Evolutionary conservation across 306 rosid genomes (phyloP), one percentile per base, ranked within the genome.

Genomic region (Boehmeria nivea): DNA sequence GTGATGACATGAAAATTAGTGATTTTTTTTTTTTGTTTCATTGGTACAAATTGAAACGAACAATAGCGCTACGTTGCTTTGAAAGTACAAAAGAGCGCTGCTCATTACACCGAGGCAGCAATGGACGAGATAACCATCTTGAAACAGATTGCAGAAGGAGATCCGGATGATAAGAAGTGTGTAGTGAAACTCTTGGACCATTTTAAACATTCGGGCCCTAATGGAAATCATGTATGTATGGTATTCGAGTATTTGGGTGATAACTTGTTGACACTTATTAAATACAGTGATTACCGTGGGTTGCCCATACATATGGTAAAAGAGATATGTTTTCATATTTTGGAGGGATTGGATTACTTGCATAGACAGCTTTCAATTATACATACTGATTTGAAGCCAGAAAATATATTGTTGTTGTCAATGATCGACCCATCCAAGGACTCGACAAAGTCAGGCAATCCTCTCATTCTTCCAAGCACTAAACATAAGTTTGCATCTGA

Each of bases 81-180:
- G 77, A 90, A 90, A 66, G 95, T 90, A 65, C 98, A 90, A 57
- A 90, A 90, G 86, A 90, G 98, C 59, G 98, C 98, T 39, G 94
- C 88, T 62, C 98, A 90, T 81, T 90, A 90, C 69, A 84, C 98
- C 0, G 98, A 90, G 72, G 98, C 98, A 0, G 98, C 98, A 1
- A 70, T 86, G 94, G 98, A 90, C 21, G 98, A 90, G 80, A 87
- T 90, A 68, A 82, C 88, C 11, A 90, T 90, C 61, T 74, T 90
- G 80, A 81, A 87, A 69, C 98, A 90, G 79, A 74, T 84, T 61
- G 95, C 94, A 6, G 95, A 86, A 59, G 95, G 95, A 59, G 95
- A 90, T 70, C 70, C 76, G 0, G 85, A 72, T 12, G 95, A 87
- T 78, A 78, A 76, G 40, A 90, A 84, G 26, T 90, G 95, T 51